Base-by-base conservation (phyloP, 2,329 filamentous ascomycete species). In the Fusarium equiseti region DNA sequence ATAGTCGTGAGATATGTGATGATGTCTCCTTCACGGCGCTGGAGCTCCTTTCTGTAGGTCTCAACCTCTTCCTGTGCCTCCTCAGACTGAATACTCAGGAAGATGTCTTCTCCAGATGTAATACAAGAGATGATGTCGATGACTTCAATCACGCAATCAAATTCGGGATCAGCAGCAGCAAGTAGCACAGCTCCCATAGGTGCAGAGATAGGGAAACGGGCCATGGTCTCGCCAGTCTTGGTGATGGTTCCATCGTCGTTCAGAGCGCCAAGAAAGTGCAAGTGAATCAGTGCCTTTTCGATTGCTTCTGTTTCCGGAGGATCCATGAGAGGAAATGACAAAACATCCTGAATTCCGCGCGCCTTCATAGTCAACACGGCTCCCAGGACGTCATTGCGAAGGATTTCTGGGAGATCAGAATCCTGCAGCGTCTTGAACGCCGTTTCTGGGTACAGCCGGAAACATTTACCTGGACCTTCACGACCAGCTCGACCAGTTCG, bases 311-410 rank as follows among this genome's bases (percentile, higher is more conserved):
- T 82, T 11, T 92, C 90, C 0, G 96, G 96, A 1, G 88, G 87
- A 59, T 97, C 94, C 78, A 98, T 90, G 50, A 98, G 89, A 0
- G 95, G 94, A 68, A 99, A 99, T 0, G 86, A 84, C 22, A 94
- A 83, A 4, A 97, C 88, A 76, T 98, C 91, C 27, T 92, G 86
- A 15, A 98, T 90, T 0, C 95, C 94, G 57, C 94, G 89, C 1
- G 95, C 94, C 79, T 97, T 98, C 92, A 99, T 97, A 1, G 93
- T 97, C 12, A 99, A 83, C 2, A 98, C 86, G 0, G 95, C 92
- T 35, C 94, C 91, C 22, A 94, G 89, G 8, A 98, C 87, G 78
- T 99, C 95, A 76, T 93, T 97, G 22, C 96, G 89, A 13, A 98
- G 82, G 13, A 99, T 98, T 78, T 99, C 96, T 0, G 96, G 95